A percentile compares a stretch with the other conserved stretches of the same genome.
Conservation (phyloP, 148 eudicot genomes). For the Euryodendron excelsum region DNA sequence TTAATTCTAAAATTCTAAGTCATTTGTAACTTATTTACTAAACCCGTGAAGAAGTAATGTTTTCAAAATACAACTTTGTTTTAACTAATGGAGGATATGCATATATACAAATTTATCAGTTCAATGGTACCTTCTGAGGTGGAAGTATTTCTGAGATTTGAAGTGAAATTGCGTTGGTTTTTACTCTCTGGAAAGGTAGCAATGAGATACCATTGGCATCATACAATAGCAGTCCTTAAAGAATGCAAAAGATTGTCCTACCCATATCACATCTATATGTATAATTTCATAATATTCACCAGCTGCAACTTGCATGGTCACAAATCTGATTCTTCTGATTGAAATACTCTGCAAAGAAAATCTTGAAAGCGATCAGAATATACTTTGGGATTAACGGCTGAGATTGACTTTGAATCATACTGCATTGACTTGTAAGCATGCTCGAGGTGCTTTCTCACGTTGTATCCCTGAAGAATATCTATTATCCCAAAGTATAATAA, state of each 20-base stretch:
- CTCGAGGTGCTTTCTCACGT: slow-evolving; percentile 14
- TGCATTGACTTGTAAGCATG: slow-evolving; percentile 19
- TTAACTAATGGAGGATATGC: background rate
- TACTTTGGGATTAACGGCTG: slow-evolving; percentile 19
- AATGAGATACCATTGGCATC: background rate
- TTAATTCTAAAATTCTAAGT: too few relatives aligned
- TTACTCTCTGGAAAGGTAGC: too few relatives aligned
- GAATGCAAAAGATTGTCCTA: background rate
- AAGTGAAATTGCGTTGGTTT: too few relatives aligned
- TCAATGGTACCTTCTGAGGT: background rate
- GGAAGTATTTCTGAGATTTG: background rate
- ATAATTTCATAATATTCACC: background rate
- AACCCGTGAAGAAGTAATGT: too few relatives aligned
- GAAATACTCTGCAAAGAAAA: slow-evolving; percentile 13
- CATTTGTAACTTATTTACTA: too few relatives aligned
- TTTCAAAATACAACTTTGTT: too few relatives aligned
- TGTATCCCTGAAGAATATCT: slow-evolving; percentile 20
- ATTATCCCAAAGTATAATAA: slow-evolving; percentile 14
- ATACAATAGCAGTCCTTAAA: background rate
- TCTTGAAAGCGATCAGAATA: slow-evolving; percentile 17
- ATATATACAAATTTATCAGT: background rate
- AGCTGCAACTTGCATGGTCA: background rate
- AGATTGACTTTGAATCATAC: slow-evolving; percentile 15
- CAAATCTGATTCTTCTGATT: slow-evolving; percentile 9
- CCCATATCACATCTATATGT: background rate